phyloP scores from a whole-genome alignment of 108 stramenopile species.

The Tribonema minus region DNA sequence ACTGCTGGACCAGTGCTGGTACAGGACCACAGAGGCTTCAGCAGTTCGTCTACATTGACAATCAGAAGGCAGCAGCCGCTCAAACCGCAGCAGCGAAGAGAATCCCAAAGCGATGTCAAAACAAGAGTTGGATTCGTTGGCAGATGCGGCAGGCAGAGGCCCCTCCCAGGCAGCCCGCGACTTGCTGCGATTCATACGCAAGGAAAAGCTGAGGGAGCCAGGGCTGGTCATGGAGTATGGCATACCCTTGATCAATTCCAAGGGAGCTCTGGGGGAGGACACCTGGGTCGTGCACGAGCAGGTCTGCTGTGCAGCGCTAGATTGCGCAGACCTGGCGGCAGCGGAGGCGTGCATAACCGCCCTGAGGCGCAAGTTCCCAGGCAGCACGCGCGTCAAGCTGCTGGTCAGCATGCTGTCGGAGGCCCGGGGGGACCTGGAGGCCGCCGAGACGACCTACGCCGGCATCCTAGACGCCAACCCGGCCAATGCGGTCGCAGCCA shows the following conservation, averaged over 20 bases:
- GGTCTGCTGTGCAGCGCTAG: constrained; percentile 12
- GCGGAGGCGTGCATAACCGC: constrained; percentile 6
- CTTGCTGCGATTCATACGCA: constrained; percentile 22
- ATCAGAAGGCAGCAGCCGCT: no score
- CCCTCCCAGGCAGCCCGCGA: constrained; percentile 20
- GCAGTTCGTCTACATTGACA: no score
- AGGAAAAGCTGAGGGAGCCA: constrained; percentile 34
- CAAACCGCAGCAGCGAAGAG: no score
- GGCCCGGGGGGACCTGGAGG: constrained; percentile 8
- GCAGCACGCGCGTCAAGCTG: constrained; percentile 26
- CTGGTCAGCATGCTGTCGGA: constrained; percentile 39
- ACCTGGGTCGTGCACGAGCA: constrained; percentile 37
- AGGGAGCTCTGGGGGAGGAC: constrained; percentile 17
- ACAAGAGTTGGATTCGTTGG: no score
- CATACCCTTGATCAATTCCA: neutral
- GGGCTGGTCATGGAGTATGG: constrained; percentile 31
- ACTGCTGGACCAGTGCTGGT: no score
- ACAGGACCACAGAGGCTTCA: no score
- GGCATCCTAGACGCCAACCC: constrained; percentile 18
- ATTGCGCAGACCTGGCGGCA: neutral
- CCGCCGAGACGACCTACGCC: constrained; percentile 6
- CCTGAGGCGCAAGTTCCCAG: constrained; percentile 24
- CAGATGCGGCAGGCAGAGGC: no score
- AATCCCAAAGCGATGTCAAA: no score
- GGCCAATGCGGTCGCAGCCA: constrained; percentile 24